phyloP scores from a whole-genome alignment of 75 land plant species.

The Pinus tabuliformis region DNA sequence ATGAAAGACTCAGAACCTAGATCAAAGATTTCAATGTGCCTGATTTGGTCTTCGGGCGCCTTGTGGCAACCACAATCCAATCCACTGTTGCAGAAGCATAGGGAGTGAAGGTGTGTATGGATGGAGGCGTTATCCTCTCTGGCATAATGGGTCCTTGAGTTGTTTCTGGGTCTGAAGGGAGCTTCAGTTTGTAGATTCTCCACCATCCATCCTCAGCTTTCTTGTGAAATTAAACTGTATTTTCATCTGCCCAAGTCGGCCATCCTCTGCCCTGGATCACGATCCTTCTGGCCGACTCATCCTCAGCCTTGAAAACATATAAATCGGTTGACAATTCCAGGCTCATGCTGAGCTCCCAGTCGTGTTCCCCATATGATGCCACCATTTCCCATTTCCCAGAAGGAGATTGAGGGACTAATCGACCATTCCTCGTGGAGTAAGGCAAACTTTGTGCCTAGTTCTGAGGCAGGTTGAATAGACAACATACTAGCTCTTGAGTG shows the following conservation, averaged over 20 bases:
- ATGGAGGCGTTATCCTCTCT: conserved; percentile 61
- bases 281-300: conserved; percentile 30
- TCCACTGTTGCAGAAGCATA: conserved; percentile 32
- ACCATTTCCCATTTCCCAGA: conserved; percentile 67
- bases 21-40: conserved; percentile 45
- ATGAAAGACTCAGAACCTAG: conserved; percentile 15
- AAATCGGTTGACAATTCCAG: conserved; percentile 67
- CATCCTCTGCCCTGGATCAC: conserved; percentile 62
- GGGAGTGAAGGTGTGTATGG: conserved; percentile 78
- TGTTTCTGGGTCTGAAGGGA: conserved; percentile 16
- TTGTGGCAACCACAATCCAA: conserved; percentile 43
- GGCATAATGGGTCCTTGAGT: conserved; percentile 7
- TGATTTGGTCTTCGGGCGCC: conserved; percentile 17
- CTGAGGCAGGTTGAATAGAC: conserved; percentile 43
- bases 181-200: conserved; percentile 62
- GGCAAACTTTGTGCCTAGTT: conserved; percentile 20
- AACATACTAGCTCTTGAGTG: conserved; percentile 58
- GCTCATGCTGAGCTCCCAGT: conserved; percentile 61
- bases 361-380: conserved; percentile 63
- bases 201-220: conserved; percentile 76
- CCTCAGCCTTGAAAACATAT: conserved; percentile 42
- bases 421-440: conserved; percentile 36
- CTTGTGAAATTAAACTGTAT: background rate
- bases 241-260: conserved; percentile 76
- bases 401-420: conserved; percentile 16